Conservation (phyloP, 805 yeast species). For the Kazachstania africana region DNA sequence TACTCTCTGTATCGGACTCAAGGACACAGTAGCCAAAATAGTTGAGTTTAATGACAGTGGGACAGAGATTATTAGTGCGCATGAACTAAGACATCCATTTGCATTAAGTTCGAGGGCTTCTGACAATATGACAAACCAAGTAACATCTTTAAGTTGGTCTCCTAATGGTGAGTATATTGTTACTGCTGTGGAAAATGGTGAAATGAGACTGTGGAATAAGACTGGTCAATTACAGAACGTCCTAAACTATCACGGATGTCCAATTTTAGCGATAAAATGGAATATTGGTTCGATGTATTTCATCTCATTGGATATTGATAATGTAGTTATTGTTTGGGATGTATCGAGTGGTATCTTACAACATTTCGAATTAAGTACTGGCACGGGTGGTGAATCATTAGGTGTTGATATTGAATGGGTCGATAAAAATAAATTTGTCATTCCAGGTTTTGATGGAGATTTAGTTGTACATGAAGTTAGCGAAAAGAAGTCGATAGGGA, state of each 20-base stretch:
- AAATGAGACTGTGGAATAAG: slow-evolving; percentile 64
- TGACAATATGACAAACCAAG: slow-evolving; percentile 5
- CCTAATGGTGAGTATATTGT: slow-evolving; percentile 50
- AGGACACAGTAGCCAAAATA: slow-evolving; percentile 36
- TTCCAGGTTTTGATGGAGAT: slow-evolving; percentile 48
- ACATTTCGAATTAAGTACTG: slow-evolving; percentile 29
- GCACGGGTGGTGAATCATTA: slow-evolving; percentile 6
- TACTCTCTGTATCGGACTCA: slow-evolving; percentile 45
- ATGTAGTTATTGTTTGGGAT: slow-evolving; percentile 55
- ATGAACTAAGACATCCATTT: slow-evolving; percentile 26
- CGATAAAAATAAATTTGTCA: slow-evolving; percentile 52
- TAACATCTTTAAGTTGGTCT: slow-evolving; percentile 46
- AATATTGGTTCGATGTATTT: slow-evolving; percentile 41
- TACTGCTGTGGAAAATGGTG: slow-evolving; percentile 61
- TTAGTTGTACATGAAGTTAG: slow-evolving; percentile 45
- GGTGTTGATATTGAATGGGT: slow-evolving; percentile 67
- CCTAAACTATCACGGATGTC: slow-evolving; percentile 39
- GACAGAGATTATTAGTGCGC: not conserved
- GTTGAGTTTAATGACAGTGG: slow-evolving; percentile 22
- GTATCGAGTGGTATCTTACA: slow-evolving; percentile 40
- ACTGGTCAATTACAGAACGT: slow-evolving; percentile 55
- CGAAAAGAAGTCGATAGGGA: slow-evolving; percentile 37
- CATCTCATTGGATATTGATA: slow-evolving; percentile 47
- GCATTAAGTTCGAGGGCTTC: slow-evolving; percentile 4
- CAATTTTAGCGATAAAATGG: slow-evolving; percentile 53